Percentiles rank a stretch among this genome's conserved stretches.
These are phyloP conservation scores for Cenococcum geophilum DNA, from an alignment of 495 filamentous ascomycete genomes.

Conservation along the genomic window DNA sequence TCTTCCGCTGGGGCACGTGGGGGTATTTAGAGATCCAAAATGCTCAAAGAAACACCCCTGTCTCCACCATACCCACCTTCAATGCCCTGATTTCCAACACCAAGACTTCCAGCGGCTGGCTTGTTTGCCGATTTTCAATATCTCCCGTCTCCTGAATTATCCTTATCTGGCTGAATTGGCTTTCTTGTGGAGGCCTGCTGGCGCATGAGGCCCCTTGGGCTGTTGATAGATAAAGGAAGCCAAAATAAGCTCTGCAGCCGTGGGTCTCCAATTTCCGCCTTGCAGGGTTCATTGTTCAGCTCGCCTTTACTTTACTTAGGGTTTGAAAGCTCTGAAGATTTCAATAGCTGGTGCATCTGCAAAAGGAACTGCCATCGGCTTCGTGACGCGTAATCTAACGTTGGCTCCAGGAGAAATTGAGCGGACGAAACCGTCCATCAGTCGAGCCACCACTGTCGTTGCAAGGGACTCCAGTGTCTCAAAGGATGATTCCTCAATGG, in stretches of 20 bases:
- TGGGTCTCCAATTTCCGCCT: not conserved
- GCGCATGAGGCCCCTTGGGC: not conserved
- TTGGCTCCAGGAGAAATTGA: constrained; percentile 16
- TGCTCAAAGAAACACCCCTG: constrained; percentile 4
- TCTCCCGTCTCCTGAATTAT: not conserved
- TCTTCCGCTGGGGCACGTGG: constrained; percentile 22
- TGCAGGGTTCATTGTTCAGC: constrained; percentile 4
- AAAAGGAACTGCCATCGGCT: constrained; percentile 53
- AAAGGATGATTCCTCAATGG: constrained; percentile 52
- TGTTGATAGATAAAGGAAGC: constrained; percentile 4
- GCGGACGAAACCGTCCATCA: constrained; percentile 35
- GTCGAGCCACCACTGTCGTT: constrained; percentile 40
- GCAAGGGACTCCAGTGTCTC: constrained; percentile 59
- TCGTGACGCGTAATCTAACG: constrained; percentile 49
- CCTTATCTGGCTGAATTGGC: not conserved
- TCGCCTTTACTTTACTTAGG: not conserved
- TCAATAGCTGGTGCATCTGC: constrained; percentile 54
- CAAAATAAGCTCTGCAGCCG: constrained; percentile 4
- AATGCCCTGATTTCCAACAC: constrained; percentile 1
- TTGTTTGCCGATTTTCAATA: not conserved
- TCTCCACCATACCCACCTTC: not conserved
- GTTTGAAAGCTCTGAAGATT: constrained; percentile 29
- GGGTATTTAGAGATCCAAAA: not conserved
- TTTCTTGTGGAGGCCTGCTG: not conserved
- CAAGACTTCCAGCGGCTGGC: constrained; percentile 2